phyloP scores from a whole-genome alignment of 345 rosid genomes.

The Eucalyptus erythrocorys region DNA sequence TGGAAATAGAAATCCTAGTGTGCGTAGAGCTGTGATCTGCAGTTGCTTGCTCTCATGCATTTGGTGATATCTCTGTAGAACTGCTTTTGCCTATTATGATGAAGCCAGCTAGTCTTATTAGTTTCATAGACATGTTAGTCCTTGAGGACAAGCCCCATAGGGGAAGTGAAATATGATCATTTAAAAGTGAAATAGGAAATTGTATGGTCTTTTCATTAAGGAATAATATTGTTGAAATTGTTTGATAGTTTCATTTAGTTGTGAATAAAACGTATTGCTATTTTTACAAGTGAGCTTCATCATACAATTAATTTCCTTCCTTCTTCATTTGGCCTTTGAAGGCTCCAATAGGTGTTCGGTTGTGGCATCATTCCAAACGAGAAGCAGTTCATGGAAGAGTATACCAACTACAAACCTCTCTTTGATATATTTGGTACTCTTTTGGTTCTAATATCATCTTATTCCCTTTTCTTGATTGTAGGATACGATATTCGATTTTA shows the following conservation, averaged over 20 bases:
- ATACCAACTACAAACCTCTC: background rate
- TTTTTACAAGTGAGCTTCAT: background rate
- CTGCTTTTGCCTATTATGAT: background rate
- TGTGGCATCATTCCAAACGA: conserved; percentile 50
- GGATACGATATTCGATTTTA: conserved; percentile 51
- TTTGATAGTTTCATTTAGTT: background rate
- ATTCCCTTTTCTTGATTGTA: conserved; percentile 5
- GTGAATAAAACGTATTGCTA: background rate
- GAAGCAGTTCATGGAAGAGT: conserved; percentile 21
- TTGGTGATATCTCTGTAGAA: background rate
- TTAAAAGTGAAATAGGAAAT: background rate
- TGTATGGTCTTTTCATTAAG: background rate
- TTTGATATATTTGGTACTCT: background rate
- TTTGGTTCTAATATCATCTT: background rate
- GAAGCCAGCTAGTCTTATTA: background rate
- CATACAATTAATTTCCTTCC: background rate
- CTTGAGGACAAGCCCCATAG: background rate
- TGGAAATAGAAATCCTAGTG: background rate
- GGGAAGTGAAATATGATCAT: background rate
- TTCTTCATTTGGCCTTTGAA: conserved; percentile 3
- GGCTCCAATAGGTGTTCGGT: conserved; percentile 54
- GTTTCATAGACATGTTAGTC: background rate
- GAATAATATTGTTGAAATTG: background rate
- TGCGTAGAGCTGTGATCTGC: background rate
- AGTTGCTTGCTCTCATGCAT: background rate